Conservation (phyloP, 805 yeast species). For the Candida dajiaensis region DNA sequence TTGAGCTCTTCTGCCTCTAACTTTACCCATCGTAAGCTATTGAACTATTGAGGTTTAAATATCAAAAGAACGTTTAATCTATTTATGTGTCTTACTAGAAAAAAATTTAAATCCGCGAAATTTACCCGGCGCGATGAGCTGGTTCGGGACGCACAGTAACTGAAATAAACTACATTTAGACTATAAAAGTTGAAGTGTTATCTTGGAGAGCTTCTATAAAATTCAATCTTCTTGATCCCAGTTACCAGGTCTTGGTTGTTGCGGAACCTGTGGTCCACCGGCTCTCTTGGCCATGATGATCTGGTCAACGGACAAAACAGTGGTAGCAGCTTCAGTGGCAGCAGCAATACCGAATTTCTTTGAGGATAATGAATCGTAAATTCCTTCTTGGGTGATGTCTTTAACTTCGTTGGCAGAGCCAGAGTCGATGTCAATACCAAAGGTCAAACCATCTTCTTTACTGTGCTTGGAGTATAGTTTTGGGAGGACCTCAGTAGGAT, state of each 20-base stretch:
- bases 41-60: not conserved
- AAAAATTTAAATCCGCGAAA: not conserved
- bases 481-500: slow-evolving; percentile 84
- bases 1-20: slow-evolving; percentile 37
- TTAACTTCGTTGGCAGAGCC: slow-evolving; percentile 61
- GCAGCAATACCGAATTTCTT: slow-evolving; percentile 85
- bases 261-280: slow-evolving; percentile 92
- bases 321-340: slow-evolving; percentile 93
- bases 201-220: not conserved
- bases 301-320: slow-evolving; percentile 90
- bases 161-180: not conserved
- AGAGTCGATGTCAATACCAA: slow-evolving; percentile 77
- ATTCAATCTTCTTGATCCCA: slow-evolving; percentile 88
- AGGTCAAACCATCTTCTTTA: slow-evolving; percentile 32
- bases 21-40: slow-evolving; percentile 23
- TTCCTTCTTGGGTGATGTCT: slow-evolving; percentile 63
- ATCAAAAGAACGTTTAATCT: not conserved
- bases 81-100: not conserved
- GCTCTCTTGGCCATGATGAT: slow-evolving; percentile 98
- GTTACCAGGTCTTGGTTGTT: slow-evolving; percentile 82
- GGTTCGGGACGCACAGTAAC: not conserved
- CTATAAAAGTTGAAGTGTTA: not conserved
- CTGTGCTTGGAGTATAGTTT: slow-evolving; percentile 86
- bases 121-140: slow-evolving; percentile 9
- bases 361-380: slow-evolving; percentile 73